These are phyloP conservation scores for Osmozyma mogii DNA, from an alignment of 805 yeast genomes.

Conservation along the genomic window DNA sequence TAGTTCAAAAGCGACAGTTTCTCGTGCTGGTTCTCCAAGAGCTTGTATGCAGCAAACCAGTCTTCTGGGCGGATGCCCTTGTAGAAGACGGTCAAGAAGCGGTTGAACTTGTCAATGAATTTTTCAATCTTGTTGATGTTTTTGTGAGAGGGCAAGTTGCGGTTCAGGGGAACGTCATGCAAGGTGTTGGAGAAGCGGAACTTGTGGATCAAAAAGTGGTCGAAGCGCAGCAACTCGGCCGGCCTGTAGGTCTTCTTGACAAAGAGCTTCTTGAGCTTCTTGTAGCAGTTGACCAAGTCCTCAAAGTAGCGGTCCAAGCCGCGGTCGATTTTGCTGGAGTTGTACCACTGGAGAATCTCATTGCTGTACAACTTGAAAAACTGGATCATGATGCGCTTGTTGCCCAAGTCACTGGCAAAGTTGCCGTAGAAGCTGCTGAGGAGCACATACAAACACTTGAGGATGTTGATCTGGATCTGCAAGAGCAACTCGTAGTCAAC, in stretches of 20 bases:
- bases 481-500: constrained; percentile 62
- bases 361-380: constrained; percentile 60
- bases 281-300: constrained; percentile 41
- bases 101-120: constrained; percentile 59
- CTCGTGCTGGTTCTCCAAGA: constrained; percentile 61
- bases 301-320: constrained; percentile 30
- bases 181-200: constrained; percentile 34
- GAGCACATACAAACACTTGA: constrained; percentile 67
- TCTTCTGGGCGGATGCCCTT: constrained; percentile 54
- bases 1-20: constrained; percentile 53
- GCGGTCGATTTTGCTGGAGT: constrained; percentile 32
- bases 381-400: constrained; percentile 54
- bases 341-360: constrained; percentile 48
- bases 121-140: constrained; percentile 46
- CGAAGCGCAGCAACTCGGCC: constrained; percentile 30
- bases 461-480: constrained; percentile 72
- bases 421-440: constrained; percentile 68
- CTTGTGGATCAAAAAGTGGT: constrained; percentile 29
- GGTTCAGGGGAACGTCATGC: constrained; percentile 40
- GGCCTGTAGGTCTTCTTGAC: constrained; percentile 69
- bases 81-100: constrained; percentile 49
- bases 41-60: constrained; percentile 72
- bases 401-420: constrained; percentile 59
- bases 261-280: constrained; percentile 58
- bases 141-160: constrained; percentile 37